These are phyloP conservation scores for Pleurotus tuber-regium DNA, from an alignment of 768 basidiomycete genomes.

Conservation along the genomic window DNA sequence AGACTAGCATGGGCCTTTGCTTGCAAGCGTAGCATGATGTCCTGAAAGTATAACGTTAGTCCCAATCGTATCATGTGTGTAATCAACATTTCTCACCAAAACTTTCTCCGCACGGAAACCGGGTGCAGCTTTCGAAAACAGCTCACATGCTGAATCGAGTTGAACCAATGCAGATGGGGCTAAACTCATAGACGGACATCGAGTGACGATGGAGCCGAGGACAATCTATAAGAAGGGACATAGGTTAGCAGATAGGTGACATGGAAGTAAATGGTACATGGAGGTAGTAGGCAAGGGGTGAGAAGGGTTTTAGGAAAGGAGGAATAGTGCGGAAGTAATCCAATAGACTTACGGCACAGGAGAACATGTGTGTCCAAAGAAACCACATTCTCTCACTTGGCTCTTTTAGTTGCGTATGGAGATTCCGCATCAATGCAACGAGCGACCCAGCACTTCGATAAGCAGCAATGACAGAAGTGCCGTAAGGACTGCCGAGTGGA, in stretches of 20 bases:
- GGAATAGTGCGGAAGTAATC: background rate
- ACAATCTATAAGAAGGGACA: slow-evolving; percentile 46
- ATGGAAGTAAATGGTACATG: slow-evolving; percentile 7
- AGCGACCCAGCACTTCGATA: slow-evolving; percentile 72
- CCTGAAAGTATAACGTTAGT: slow-evolving; percentile 30
- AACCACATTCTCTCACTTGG: slow-evolving; percentile 67
- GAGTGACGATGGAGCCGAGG: slow-evolving; percentile 71
- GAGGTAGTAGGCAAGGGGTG: slow-evolving; percentile 1
- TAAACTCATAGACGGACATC: slow-evolving; percentile 77
- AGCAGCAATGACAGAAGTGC: slow-evolving; percentile 70
- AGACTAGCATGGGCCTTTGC: slow-evolving; percentile 65
- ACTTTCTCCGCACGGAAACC: slow-evolving; percentile 66
- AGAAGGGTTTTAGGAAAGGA: background rate
- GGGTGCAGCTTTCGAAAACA: slow-evolving; percentile 67
- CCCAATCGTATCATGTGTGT: background rate
- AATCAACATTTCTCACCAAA: slow-evolving; percentile 40
- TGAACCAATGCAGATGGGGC: slow-evolving; percentile 74
- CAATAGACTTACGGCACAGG: slow-evolving; percentile 52
- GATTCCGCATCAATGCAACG: slow-evolving; percentile 66
- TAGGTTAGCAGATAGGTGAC: background rate
- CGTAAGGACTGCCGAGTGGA: slow-evolving; percentile 69
- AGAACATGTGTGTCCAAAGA: slow-evolving; percentile 62
- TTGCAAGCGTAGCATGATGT: slow-evolving; percentile 62
- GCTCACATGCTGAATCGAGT: slow-evolving; percentile 71
- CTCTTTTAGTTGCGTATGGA: slow-evolving; percentile 62